Evolutionary conservation across 108 stramenopile species (phyloP).

Genomic region (Skeletonema costatum): DNA sequence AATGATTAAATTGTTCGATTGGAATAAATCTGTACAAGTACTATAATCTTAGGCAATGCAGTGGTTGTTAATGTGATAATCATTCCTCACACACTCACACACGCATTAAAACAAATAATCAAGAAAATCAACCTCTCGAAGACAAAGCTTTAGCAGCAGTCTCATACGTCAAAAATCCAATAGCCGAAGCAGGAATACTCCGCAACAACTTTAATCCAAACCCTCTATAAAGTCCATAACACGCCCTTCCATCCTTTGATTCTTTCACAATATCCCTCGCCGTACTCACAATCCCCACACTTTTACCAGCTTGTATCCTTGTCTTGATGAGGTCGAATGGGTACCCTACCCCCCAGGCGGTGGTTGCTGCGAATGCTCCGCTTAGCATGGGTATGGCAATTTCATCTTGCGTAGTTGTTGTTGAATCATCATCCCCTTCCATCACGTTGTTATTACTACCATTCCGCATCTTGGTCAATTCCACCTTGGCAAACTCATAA

Average conservation of each 20-base stretch:
- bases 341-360: constrained; percentile 88
- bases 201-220: constrained; percentile 78
- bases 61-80: too few relatives aligned
- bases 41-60: too few relatives aligned
- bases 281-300: constrained; percentile 53
- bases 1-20: too few relatives aligned
- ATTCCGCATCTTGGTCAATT: constrained; percentile 14
- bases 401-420: neutral
- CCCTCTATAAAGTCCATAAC: constrained; percentile 74
- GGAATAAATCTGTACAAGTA: too few relatives aligned
- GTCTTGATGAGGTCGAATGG: constrained; percentile 88
- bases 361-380: constrained; percentile 80
- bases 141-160: constrained; percentile 31
- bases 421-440: neutral
- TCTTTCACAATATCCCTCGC: constrained; percentile 57
- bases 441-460: neutral
- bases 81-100: too few relatives aligned
- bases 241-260: constrained; percentile 37
- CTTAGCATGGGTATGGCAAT: constrained; percentile 62
- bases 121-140: neutral
- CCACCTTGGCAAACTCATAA: constrained; percentile 60
- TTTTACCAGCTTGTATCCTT: constrained; percentile 66
- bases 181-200: constrained; percentile 75
- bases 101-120: too few relatives aligned
- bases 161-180: constrained; percentile 83